Evolutionary conservation across 352 stramenopile genomes (phyloP), one percentile per base, ranked within the genome.

Genomic region (Globisporangium viniferum): DNA sequence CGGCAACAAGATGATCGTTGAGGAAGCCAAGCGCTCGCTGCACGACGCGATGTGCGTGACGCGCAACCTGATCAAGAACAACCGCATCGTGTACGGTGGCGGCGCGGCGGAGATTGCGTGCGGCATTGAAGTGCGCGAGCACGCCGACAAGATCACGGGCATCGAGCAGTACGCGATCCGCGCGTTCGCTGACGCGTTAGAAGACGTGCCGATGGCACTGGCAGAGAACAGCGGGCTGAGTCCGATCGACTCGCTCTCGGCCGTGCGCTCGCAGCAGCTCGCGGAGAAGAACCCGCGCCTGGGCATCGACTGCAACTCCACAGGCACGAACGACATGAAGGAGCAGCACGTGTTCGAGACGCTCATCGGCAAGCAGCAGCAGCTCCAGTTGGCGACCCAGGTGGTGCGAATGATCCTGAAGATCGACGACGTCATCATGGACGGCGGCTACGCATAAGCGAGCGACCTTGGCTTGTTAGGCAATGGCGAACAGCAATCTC

Each of bases 401-500:
- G 96, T 99, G 53, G 97, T 99, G 74, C 98, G 99, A 78, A 99
- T 99, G 97, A 99, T 99, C 76, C 90, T 99, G 66, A 99, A 99
- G 91, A 99, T 99, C 73, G 98, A 99, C 81, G 98, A 99, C 86
- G 96, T 99, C 35, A 99, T 99, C 84, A 90, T 98, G 70, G 84
- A 97, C 73, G 95, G 94, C 71, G 82, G 80, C 59, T 98, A 98
- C 75, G 77, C 84, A 69, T 96, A 92, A 79, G 49, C 20, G 35
- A 39, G n/a, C 22, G 31, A 46, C 31, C 27, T 58, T 58, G 27
- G 24, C 24, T 24, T 24, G 24, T 24, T 46, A 61, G 20, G 22
- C 6, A 35, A 59, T 59, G 55, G n/a, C 69, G 36, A 20, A 20
- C 20, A 27, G 20, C 10, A 8, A 33, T 36, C 18, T 60, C 46